Evolutionary conservation across 352 stramenopile genomes (phyloP).

Genomic region (Blastocystis sp.): DNA sequence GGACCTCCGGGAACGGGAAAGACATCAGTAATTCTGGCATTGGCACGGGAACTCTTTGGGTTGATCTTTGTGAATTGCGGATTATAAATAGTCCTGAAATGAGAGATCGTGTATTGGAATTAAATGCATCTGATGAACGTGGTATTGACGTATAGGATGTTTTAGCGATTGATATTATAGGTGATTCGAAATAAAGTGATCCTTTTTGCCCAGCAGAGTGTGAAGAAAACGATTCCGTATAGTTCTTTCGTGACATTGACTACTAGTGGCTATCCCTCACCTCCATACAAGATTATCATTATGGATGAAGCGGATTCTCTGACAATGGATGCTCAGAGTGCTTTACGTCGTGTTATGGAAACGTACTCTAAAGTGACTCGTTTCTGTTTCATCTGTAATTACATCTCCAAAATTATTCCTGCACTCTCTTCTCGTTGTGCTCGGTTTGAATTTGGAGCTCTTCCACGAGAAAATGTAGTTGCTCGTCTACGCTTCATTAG

Average conservation of each 20-base stretch:
- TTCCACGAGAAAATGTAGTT: conserved; percentile 47
- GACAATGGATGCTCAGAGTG: conserved; percentile 88
- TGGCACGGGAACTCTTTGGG: conserved; percentile 60
- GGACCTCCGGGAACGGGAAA: conserved; percentile 68
- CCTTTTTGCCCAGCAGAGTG: conserved; percentile 49
- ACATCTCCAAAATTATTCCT: conserved; percentile 90
- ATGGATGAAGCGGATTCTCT: conserved; percentile 94
- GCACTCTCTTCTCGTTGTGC: conserved; percentile 92
- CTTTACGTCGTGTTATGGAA: conserved; percentile 83
- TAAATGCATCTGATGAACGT: conserved; percentile 93
- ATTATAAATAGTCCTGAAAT: conserved; percentile 38
- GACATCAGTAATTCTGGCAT: conserved; percentile 54
- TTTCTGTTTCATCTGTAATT: conserved; percentile 98
- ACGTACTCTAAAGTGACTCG: conserved; percentile 95
- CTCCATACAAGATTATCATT: conserved; percentile 90
- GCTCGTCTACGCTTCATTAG: conserved; percentile 41
- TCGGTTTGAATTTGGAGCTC: conserved; percentile 71
- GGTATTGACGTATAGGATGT: conserved; percentile 91
- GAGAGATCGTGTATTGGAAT: conserved; percentile 72
- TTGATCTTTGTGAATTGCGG: background rate
- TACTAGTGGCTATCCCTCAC: conserved; percentile 54
- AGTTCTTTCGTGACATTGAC: background rate
- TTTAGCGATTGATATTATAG: background rate
- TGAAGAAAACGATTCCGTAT: conserved; percentile 42
- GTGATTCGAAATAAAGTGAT: conserved; percentile 66